Conservation (phyloP, 1,139 yeast species). For the Hyphopichia burtonii region DNA sequence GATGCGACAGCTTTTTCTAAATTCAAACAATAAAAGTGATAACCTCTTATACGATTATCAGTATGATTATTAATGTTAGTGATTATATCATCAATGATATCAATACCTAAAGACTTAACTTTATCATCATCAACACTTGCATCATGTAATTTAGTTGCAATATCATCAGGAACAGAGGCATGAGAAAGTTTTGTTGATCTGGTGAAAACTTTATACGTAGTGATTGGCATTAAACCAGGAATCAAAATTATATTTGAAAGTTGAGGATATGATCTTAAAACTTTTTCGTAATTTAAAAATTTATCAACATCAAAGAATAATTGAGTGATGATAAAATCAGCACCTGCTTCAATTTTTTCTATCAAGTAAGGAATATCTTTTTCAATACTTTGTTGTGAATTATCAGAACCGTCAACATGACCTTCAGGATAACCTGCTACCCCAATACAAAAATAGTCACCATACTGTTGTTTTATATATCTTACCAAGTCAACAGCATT, state of each 20-base stretch:
- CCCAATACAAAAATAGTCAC: conserved; percentile 79
- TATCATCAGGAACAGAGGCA: conserved; percentile 69
- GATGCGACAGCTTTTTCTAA: conserved; percentile 90
- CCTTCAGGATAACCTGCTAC: conserved; percentile 98
- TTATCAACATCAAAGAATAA: conserved; percentile 43
- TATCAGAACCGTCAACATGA: conserved; percentile 80
- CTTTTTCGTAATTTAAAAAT: conserved; percentile 38
- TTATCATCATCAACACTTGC: conserved; percentile 76
- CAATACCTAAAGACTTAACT: conserved; percentile 82
- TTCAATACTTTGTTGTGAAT: conserved; percentile 55
- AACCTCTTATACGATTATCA: conserved; percentile 62
- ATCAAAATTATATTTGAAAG: conserved; percentile 55
- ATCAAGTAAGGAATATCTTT: conserved; percentile 72
- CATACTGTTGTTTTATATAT: conserved; percentile 68
- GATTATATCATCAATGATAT: conserved; percentile 64
- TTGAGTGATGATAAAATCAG: conserved; percentile 46
- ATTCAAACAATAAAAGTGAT: conserved; percentile 88
- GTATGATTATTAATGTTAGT: conserved; percentile 53
- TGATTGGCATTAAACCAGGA: conserved; percentile 97
- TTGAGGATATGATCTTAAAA: conserved; percentile 33
- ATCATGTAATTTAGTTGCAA: conserved; percentile 45
- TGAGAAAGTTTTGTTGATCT: conserved; percentile 90
- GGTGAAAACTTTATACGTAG: conserved; percentile 79
- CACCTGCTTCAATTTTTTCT: conserved; percentile 49
- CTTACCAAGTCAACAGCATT: conserved; percentile 82